Percentiles rank a stretch among this genome's conserved stretches.
These are phyloP conservation scores for Casaregolazyma lundiana DNA, from an alignment of 1,139 yeast species.

Conservation along the genomic window DNA sequence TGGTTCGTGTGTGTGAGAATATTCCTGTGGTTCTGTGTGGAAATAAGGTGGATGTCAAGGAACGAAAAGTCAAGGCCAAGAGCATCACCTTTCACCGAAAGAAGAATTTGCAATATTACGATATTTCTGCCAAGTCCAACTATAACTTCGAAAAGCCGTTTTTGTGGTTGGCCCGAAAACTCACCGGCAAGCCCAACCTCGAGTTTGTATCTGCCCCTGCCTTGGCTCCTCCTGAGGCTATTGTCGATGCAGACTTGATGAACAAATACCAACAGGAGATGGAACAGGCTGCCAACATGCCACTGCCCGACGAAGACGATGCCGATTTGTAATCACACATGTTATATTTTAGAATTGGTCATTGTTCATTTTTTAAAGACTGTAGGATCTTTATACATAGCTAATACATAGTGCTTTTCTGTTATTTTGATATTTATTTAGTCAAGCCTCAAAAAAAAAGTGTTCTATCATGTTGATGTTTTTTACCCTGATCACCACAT, in stretches of 20 bases:
- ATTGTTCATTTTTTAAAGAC: background rate
- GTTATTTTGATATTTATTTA: background rate
- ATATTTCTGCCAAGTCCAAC: slow-evolving; percentile 98
- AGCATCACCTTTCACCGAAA: slow-evolving; percentile 99
- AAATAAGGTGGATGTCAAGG: slow-evolving; percentile 99
- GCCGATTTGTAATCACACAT: slow-evolving; percentile 75
- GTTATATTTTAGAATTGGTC: background rate
- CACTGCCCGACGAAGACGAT: slow-evolving; percentile 99
- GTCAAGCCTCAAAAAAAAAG: background rate
- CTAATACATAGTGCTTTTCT: background rate
- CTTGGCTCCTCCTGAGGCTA: slow-evolving; percentile 99
- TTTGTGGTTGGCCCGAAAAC: slow-evolving; percentile 99
- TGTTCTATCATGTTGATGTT: too few relatives aligned
- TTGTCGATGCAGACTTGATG: slow-evolving; percentile 94
- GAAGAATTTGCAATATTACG: slow-evolving; percentile 99
- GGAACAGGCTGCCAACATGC: slow-evolving; percentile 99
- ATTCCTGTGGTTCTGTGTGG: slow-evolving; percentile 99
- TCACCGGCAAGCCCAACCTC: slow-evolving; percentile 96
- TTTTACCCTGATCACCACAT: background rate
- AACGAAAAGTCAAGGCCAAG: slow-evolving; percentile 99
- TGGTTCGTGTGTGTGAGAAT: slow-evolving; percentile 99
- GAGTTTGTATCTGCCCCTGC: slow-evolving; percentile 99
- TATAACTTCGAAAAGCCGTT: slow-evolving; percentile 99
- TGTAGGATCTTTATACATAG: background rate
- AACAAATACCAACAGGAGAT: slow-evolving; percentile 98